Evolutionary conservation across 1,284 basidiomycete genomes (phyloP).

Genomic region (Pseudozyma sp.): DNA sequence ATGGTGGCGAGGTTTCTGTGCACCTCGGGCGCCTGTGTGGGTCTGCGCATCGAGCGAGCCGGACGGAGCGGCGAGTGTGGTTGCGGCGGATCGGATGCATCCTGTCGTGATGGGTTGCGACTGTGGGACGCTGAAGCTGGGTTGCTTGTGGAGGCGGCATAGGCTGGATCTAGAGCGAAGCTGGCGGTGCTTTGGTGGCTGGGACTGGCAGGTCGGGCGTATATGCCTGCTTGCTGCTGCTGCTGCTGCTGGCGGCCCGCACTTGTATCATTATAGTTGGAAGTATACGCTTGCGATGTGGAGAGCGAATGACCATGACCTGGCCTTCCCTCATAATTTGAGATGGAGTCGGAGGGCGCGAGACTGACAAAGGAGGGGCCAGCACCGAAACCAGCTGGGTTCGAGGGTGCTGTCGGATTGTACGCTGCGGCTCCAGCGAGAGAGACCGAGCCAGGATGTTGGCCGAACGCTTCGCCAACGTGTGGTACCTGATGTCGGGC

Average conservation of each 20-base stretch:
- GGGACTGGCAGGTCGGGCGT: constrained; percentile 26
- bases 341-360: constrained; percentile 52
- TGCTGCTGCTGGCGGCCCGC: constrained; percentile 3
- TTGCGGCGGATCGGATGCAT: constrained; percentile 2
- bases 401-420: constrained; percentile 4
- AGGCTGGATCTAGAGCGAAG: constrained; percentile 32
- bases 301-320: constrained; percentile 22
- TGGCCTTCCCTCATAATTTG: constrained; percentile 41
- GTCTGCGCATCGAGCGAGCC: constrained; percentile 52
- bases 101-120: constrained; percentile 17
- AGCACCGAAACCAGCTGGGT: constrained; percentile 19
- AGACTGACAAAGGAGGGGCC: constrained; percentile 47
- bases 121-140: constrained; percentile 11
- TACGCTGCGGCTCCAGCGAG: constrained; percentile 9
- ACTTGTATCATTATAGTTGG: not conserved
- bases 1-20: constrained; percentile 17
- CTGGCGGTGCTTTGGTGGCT: constrained; percentile 40
- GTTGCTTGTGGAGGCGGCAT: constrained; percentile 10
- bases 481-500: constrained; percentile 31
- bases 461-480: constrained; percentile 42
- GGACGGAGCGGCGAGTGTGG: constrained; percentile 51
- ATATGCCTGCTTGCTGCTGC: constrained; percentile 5
- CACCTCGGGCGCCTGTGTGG: constrained; percentile 41
- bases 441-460: constrained; percentile 37
- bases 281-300: constrained; percentile 6